Base-by-base conservation (phyloP, 2,329 filamentous ascomycete genomes). In the Fusarium buharicum region DNA sequence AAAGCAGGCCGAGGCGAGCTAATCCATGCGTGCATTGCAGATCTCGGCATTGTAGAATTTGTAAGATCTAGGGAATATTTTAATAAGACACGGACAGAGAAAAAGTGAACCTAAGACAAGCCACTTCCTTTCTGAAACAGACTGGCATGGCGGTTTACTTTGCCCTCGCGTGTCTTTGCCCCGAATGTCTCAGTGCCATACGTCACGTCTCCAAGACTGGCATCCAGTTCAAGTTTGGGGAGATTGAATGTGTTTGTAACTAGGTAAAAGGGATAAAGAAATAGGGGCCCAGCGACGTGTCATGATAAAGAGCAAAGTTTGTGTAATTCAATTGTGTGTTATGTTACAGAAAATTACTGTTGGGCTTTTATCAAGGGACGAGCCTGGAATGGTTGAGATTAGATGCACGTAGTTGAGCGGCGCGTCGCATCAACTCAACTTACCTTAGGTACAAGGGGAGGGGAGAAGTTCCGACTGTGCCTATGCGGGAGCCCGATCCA, bases 371-470 rank as follows among this genome's bases (percentile, higher is more conserved):
- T 40, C 30, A 59, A 59, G 34, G 52, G 52, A 55, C 40, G 18
- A 36, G 38, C 10, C 27, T 62, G 62, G 62, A 65, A 65, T 65
- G 62, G 57, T 63, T 65, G 57, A 63, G 49, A 63, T 63, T 63
- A 45, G 36, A 33, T 56, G 14, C 30, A 49, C 27, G 37, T 47
- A 27, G 45, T 43, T 33, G 33, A 48, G 40, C 38, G 43, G 46
- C 44, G 43, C 20, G 50, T 65, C 48, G 27, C 27, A 28, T 24
- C 22, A 8, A 22, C 20, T 22, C 27, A 28, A 28, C 12, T 11
- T 9, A 10, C 10, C 27, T 28, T 10, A n/a, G n/a, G n/a, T n/a
- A 28, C 27, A 28, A 28, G 27, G 56, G 61, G 22, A 24, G 22
- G 22, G 22, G 22, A 24, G 22, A 24, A 4, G 22, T 24, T 24